Conservation (phyloP, 2,329 filamentous ascomycete genomes). For the Xylariaceae sp. region DNA sequence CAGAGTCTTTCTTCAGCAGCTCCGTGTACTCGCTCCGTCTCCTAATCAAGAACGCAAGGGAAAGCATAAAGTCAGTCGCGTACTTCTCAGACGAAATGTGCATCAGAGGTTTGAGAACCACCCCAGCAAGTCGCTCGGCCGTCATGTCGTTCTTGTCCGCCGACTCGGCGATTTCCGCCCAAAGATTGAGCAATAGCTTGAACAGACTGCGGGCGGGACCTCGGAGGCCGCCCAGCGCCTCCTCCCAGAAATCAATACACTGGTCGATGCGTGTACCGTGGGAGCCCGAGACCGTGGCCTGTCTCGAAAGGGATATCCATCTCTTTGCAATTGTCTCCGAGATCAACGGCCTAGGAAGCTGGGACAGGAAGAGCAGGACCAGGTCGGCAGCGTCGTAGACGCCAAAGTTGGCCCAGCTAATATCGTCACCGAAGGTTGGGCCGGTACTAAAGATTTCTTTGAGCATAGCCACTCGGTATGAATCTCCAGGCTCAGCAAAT, state of each 20-base stretch:
- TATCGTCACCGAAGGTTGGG: conserved; percentile 34
- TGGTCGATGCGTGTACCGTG: conserved; percentile 32
- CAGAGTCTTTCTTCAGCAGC: conserved; percentile 29
- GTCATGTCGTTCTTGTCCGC: conserved; percentile 39
- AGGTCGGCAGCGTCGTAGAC: conserved; percentile 39
- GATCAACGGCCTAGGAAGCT: conserved; percentile 36
- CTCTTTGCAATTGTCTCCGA: conserved; percentile 33
- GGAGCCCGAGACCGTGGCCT: conserved; percentile 32
- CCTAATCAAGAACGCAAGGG: conserved; percentile 39
- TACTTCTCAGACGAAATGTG: conserved; percentile 29
- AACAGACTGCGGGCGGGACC: conserved; percentile 34
- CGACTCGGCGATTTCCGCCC: conserved; percentile 36
- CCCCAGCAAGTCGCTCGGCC: conserved; percentile 36
- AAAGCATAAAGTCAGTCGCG: conserved; percentile 38
- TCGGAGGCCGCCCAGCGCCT: conserved; percentile 36
- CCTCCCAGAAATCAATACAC: conserved; percentile 44
- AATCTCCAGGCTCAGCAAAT: conserved; percentile 33
- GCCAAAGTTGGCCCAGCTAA: conserved; percentile 32
- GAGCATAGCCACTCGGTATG: conserved; percentile 29
- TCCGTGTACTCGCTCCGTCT: conserved; percentile 36
- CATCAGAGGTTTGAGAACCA: conserved; percentile 36
- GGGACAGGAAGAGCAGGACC: conserved; percentile 34
- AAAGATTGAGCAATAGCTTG: conserved; percentile 40
- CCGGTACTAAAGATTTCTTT: conserved; percentile 32
- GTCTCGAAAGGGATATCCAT: conserved; percentile 37